Evolutionary conservation across 2,329 filamentous ascomycete genomes (phyloP), one percentile per base, ranked within the genome.

Genomic region (Xylaria sp.): DNA sequence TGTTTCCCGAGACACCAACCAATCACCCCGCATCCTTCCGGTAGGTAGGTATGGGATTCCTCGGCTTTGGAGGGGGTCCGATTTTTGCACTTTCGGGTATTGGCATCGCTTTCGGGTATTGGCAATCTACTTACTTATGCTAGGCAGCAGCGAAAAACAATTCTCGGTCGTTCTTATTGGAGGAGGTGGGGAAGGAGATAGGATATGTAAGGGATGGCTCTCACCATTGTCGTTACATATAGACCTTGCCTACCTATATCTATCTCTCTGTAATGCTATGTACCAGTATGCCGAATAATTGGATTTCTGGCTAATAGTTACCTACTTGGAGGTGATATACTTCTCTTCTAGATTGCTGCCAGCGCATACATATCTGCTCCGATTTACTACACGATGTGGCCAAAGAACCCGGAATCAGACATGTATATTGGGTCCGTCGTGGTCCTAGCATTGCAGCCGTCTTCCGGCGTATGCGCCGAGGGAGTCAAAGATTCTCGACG

Each of bases 31-130:
- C 54, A 41, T 15, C n/a, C 33, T n/a, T n/a, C 15, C 0, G 5
- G 39, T 57, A 41, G 23, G 33, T 6, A 41, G 39, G 36, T 18
- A 57, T 28, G 55, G 55, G 20, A 28, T 46, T 20, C 2, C 31
- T n/a, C 39, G 41, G n/a, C 7, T n/a, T 58, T 18, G 15, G 23
- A 15, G 54, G 33, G 4, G 41, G 4, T 28, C 15, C 2, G 7
- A 43, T 67, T 64, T 64, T 20, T 67, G 64, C 64, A 59, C 64
- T 67, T 62, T 62, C 48, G 41, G 15, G 41, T 18, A 46, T 20
- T 33, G 9, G 31, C 9, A 18, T 3, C 28, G 28, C 28, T 28
- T 62, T 62, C 48, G 41, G 15, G 41, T 18, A 46, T 20, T 33
- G 15, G 31, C 15, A 23, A 28, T 58, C 13, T 28, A 15, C 18